Evolutionary conservation across 208 protist species (phyloP), one percentile per base, ranked within the genome.

Genomic region (Crithidia acanthocephali): DNA sequence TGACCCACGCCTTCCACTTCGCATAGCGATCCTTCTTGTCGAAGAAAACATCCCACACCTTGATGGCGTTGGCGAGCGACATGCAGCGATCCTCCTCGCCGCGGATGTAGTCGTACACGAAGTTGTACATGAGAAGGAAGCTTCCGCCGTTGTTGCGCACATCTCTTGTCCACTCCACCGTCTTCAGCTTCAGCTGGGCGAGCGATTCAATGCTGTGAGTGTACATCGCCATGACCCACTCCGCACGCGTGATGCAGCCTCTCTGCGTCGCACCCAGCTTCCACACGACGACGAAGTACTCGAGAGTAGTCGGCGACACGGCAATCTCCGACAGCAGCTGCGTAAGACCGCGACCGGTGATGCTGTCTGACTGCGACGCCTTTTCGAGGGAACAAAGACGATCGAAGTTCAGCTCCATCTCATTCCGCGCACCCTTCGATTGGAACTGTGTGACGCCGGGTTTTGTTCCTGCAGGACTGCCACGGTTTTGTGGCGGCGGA

Each of bases 81-180:
- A 95, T 87, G 48, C 85, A 60, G 27, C 89, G 87, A 47, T 85
- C 80, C 11, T 83, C 74, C 58, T 97, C 93, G 22, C 91, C 91
- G 30, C 93, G 81, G 47, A 95, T 72, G 58, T 87, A 95, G 73
- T 97, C 93, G 72, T 96, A 97, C 15, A 94, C 32, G 50, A 88
- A 90, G 62, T 86, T 86, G 69, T 94, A 95, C 76, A 95, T 92
- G 13, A 90, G 79, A 11, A 64, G 61, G 52, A 94, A 97, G 11
- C 25, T 32, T 8, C 52, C 72, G 27, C 62, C 55, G 35, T 58
- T 64, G n/a, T 56, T 40, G 40, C 72, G 68, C 25, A 91, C 82
- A 8, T 93, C 76, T n/a, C 75, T 71, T 8, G 80, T 80, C 84
- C 87, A 95, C 28, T 88, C 84, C 0, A 16, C 23, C 20, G 91